A percentile compares a stretch with the other conserved stretches of the same genome.
phyloP scores from a whole-genome alignment of 352 stramenopile genomes.

The Globisporangium apiculatum region DNA sequence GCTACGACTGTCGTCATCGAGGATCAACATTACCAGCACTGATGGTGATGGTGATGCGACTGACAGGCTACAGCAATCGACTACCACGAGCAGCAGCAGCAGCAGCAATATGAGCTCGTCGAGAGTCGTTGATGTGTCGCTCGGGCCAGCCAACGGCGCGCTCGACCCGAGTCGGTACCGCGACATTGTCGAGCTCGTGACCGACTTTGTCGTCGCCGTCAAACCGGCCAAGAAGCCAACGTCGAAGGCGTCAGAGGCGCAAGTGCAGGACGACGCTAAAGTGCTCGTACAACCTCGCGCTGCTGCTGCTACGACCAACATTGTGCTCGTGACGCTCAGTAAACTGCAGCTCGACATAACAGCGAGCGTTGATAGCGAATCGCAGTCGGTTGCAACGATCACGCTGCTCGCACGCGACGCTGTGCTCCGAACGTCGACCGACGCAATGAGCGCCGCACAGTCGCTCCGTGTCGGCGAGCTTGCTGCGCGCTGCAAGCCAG shows the following conservation, averaged over 20 bases:
- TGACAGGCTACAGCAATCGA: background rate
- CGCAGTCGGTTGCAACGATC: background rate
- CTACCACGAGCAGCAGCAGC: too few species aligned
- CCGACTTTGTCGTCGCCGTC: slow-evolving; percentile 9
- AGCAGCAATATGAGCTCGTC: background rate
- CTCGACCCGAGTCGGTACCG: slow-evolving; percentile 5
- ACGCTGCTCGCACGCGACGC: slow-evolving; percentile 6
- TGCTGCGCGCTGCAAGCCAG: slow-evolving; percentile 2
- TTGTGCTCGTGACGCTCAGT: slow-evolving; percentile 27
- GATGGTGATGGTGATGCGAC: background rate
- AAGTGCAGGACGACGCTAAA: too few species aligned
- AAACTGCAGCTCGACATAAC: slow-evolving; percentile 21
- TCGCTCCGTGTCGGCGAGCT: slow-evolving; percentile 4
- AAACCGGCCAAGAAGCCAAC: background rate
- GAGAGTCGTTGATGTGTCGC: slow-evolving; percentile 11
- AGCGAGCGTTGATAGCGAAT: background rate
- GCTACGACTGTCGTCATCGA: slow-evolving; percentile 16
- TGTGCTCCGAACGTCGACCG: slow-evolving; percentile 5
- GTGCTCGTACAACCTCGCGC: too few species aligned
- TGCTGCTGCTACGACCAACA: background rate
- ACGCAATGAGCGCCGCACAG: background rate
- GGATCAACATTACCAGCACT: background rate
- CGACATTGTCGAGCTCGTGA: slow-evolving; percentile 8
- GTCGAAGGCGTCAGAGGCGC: background rate
- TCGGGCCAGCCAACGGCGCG: slow-evolving; percentile 9